Evolutionary conservation across 1,139 yeast species (phyloP).

Genomic region (Saccharomyces pastorianus): DNA sequence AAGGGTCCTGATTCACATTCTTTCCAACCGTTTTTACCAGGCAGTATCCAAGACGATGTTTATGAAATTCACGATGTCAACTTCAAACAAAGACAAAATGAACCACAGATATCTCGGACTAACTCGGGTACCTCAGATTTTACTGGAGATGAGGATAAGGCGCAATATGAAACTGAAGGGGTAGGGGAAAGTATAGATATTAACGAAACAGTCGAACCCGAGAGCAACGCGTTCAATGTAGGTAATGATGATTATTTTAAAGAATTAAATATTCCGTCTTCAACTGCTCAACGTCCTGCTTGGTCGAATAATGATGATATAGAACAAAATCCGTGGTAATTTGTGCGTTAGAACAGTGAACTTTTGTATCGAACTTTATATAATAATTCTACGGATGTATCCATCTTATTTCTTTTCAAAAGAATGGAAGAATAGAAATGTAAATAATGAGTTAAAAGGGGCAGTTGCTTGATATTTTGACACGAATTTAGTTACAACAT

Average conservation of each 20-base stretch:
- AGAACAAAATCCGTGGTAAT: conserved; percentile 32
- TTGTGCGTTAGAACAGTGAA: not conserved
- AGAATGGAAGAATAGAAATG: not conserved
- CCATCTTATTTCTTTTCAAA: not conserved
- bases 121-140: not conserved
- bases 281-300: conserved; percentile 19
- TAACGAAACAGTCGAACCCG: conserved; percentile 8
- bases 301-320: conserved; percentile 23
- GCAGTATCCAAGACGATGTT: conserved; percentile 50
- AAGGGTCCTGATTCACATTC: conserved; percentile 41
- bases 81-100: conserved; percentile 19
- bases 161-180: conserved; percentile 3
- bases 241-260: conserved; percentile 13
- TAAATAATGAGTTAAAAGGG: not conserved
- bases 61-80: conserved; percentile 50
- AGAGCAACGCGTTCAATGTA: conserved; percentile 1
- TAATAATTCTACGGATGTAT: not conserved
- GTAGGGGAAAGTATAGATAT: conserved; percentile 5
- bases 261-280: conserved; percentile 20
- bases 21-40: conserved; percentile 57
- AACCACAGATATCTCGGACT: not conserved
- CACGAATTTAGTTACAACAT: not conserved
- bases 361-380: not conserved
- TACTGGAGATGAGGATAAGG: conserved; percentile 5
- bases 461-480: not conserved